These are phyloP conservation scores for Setomelanomma holmii DNA, from an alignment of 2,329 filamentous ascomycete genomes.

Conservation along the genomic window DNA sequence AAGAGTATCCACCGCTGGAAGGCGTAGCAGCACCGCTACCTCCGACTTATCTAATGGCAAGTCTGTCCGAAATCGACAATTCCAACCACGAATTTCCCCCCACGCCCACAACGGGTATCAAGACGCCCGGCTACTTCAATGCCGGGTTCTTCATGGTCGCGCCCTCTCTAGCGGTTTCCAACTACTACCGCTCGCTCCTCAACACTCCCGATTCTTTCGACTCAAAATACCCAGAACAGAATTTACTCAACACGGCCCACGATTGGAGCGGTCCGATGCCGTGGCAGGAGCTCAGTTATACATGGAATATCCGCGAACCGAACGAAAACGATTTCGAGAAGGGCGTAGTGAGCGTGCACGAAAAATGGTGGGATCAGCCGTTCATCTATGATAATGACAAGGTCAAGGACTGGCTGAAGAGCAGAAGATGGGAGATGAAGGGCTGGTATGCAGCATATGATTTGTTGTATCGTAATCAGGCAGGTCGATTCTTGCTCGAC, in stretches of 20 bases:
- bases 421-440: slow-evolving; percentile 50
- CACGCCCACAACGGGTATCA: slow-evolving; percentile 32
- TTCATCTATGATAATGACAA: slow-evolving; percentile 32
- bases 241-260: slow-evolving; percentile 48
- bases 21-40: slow-evolving; percentile 40
- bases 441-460: slow-evolving; percentile 46
- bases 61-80: slow-evolving; percentile 41
- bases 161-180: slow-evolving; percentile 36
- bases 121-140: slow-evolving; percentile 42
- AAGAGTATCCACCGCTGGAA: slow-evolving; percentile 11
- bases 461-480: not conserved
- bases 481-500: not conserved
- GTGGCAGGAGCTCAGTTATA: slow-evolving; percentile 45
- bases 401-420: slow-evolving; percentile 40
- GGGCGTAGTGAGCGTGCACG: slow-evolving; percentile 47
- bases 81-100: slow-evolving; percentile 46
- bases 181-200: slow-evolving; percentile 42
- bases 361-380: slow-evolving; percentile 50
- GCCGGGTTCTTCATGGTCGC: slow-evolving; percentile 49
- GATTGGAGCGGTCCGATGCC: slow-evolving; percentile 49
- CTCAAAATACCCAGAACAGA: slow-evolving; percentile 46
- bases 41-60: slow-evolving; percentile 42
- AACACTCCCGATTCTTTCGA: slow-evolving; percentile 40
- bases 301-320: slow-evolving; percentile 49
- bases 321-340: slow-evolving; percentile 46